These are phyloP conservation scores for Massospora cicadina DNA, from an alignment of 371 early-diverging fungal genomes.

Conservation along the genomic window DNA sequence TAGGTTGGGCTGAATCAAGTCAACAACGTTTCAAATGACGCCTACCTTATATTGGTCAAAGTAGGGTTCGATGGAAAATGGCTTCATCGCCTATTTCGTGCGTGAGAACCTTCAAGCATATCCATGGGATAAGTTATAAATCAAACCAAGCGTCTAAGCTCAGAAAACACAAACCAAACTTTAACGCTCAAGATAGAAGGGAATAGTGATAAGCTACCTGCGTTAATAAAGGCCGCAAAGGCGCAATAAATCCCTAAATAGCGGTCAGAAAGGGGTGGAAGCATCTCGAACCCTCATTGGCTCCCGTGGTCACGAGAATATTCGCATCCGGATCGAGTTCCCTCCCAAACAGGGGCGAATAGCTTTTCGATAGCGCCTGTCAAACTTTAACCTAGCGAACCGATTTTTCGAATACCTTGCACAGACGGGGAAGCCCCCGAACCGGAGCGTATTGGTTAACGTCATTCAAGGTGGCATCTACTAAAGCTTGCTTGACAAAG, in stretches of 20 bases:
- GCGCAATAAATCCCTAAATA: background rate
- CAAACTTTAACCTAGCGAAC: background rate
- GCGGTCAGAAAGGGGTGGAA: background rate
- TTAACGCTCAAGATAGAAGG: conserved; percentile 53
- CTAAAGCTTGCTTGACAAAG: conserved; percentile 70
- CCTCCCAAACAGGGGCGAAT: conserved; percentile 40
- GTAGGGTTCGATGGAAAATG: conserved; percentile 81
- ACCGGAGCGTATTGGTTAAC: conserved; percentile 76
- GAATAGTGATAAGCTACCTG: conserved; percentile 45
- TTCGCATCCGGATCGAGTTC: conserved; percentile 59
- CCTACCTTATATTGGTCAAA: conserved; percentile 84
- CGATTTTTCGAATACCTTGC: conserved; percentile 25
- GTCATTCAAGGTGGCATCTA: conserved; percentile 36
- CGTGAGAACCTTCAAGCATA: no score
- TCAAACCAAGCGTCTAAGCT: no score
- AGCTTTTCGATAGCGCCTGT: conserved; percentile 56
- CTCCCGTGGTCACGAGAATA: conserved; percentile 81
- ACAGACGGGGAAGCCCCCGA: conserved; percentile 60
- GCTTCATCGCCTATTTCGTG: conserved; percentile 69
- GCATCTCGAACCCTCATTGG: conserved; percentile 73
- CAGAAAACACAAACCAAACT: no score
- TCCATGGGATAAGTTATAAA: no score
- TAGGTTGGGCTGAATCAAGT: conserved; percentile 39
- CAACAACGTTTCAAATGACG: conserved; percentile 9
- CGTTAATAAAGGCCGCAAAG: conserved; percentile 2